These are phyloP conservation scores for Nicotiana benthamiana DNA, from an alignment of 257 asterid species.

Conservation along the genomic window DNA sequence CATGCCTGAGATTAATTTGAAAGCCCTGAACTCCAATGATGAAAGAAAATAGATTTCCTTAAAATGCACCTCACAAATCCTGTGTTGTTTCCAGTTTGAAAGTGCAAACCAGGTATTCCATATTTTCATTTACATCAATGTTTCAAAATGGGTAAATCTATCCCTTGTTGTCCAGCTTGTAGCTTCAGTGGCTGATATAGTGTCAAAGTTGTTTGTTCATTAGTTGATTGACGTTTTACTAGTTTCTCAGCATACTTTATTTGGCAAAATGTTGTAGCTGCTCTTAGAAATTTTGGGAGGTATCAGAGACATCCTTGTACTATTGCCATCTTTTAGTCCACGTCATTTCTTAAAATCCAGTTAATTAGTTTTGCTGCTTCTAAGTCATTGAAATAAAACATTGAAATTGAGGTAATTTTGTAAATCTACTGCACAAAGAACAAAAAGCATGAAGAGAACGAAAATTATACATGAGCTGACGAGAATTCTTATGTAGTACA, in stretches of 20 bases:
- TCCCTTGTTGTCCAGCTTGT: background rate
- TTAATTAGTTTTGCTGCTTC: background rate
- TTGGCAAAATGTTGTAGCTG: background rate
- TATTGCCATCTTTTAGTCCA: background rate
- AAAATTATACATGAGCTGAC: background rate
- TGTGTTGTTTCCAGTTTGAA: background rate
- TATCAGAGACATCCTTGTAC: background rate
- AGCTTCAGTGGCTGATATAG: background rate
- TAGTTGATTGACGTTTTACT: background rate
- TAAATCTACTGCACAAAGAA: background rate
- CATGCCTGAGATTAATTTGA: background rate
- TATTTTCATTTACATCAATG: background rate
- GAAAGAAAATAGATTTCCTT: background rate
- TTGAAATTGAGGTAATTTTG: background rate
- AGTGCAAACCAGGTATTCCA: background rate
- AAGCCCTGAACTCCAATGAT: background rate
- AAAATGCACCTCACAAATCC: background rate
- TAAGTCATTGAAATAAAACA: background rate
- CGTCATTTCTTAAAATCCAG: background rate
- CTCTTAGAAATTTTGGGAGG: background rate
- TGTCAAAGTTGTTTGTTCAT: background rate
- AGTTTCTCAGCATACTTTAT: background rate
- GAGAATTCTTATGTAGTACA: background rate
- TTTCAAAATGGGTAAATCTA: background rate
- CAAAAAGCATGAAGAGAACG: background rate